Base-by-base conservation (phyloP, 148 eudicot species). In the Cornus kousa region DNA sequence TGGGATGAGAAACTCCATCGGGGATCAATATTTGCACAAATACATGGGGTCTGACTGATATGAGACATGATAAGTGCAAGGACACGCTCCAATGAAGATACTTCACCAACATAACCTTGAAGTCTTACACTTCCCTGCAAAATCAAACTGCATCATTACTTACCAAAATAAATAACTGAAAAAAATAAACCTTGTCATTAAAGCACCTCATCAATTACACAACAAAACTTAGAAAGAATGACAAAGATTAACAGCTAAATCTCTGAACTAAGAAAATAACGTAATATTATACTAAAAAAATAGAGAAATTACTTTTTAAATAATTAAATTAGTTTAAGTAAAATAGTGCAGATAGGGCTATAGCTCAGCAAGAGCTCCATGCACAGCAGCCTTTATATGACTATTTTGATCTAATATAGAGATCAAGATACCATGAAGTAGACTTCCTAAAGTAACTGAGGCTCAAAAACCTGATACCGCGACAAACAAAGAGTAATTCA, bases 1-100 rank as follows among this genome's bases (percentile, higher is more conserved):
- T 96, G 95, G 64, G 97, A 96, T 48, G 89, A 83, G 84, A 96
- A 93, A 82, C 92, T 83, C 88, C 91, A 82, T 73, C 73, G 81
- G 14, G 88, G 90, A 72, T 89, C 94, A 80, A 85, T 80, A 82
- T 79, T 87, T 74, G 81, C 85, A 83, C 99, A 96, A 64, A 82
- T 78, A 83, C 98, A 93, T 59, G 97, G 83, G 77, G 72, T 81
- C 82, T 90, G 90, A 79, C 94, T 91, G 77, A 88, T 85, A 87
- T 93, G 99, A 72, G 88, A 84, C 68, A 91, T 86, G 20, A 87
- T 79, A 9, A 82, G 81, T 68, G 85, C 84, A 74, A 93, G 90
- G 66, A 93, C 85, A 39, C 75, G 84, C 87, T 93, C 98, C 92
- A 92, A 74, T 74, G 88, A 87, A 85, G 95, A 86, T 32, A 77